Evolutionary conservation across 2,329 filamentous ascomycete genomes (phyloP).

Genomic region (Cephalotrichum gorgonifer): DNA sequence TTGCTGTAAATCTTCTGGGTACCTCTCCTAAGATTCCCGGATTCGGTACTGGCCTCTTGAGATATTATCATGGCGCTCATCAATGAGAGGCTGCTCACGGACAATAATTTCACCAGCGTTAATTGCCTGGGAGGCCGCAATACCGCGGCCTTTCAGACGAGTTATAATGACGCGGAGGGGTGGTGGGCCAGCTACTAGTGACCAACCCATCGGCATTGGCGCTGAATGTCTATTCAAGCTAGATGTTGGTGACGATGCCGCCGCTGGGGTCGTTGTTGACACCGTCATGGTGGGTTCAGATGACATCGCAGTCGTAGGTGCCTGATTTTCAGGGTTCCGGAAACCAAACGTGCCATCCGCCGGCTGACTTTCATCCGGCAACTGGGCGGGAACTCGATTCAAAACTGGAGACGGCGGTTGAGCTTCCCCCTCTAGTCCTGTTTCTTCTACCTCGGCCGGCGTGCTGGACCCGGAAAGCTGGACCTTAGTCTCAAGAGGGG

Average conservation of each 20-base stretch:
- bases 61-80: conserved; percentile 13
- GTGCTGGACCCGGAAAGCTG: background rate
- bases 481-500: background rate
- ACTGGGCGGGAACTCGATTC: background rate
- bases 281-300: background rate
- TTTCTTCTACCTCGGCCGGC: background rate
- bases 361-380: background rate
- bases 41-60: background rate
- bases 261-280: background rate
- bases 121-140: background rate
- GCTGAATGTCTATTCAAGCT: no score
- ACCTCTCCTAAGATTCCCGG: conserved; percentile 1
- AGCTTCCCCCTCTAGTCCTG: background rate
- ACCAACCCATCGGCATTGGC: background rate
- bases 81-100: conserved; percentile 16
- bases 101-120: background rate
- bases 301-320: background rate
- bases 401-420: background rate
- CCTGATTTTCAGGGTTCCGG: background rate
- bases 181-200: background rate
- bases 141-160: background rate
- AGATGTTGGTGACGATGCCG: background rate
- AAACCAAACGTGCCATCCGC: background rate
- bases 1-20: background rate
- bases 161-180: background rate